Base-by-base conservation (phyloP, 345 rosid genomes). In the Citrus inodora region DNA sequence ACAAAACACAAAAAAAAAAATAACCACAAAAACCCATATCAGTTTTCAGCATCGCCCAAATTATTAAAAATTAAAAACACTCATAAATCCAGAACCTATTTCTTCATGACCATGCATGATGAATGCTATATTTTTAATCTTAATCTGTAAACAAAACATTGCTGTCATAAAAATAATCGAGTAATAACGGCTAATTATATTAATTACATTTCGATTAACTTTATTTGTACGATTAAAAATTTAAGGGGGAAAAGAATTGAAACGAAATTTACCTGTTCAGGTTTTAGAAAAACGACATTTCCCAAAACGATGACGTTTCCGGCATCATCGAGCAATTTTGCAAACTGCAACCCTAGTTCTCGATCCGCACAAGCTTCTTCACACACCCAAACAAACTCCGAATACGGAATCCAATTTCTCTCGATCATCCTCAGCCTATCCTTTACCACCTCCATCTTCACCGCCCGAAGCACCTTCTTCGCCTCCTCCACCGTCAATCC, bases 241-340 rank as follows among this genome's bases (percentile, higher is more conserved):
- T 3, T 11, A 46, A 1, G 5, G 16, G 38, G 48, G 3, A 16
- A 27, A 62, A 24, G 40, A 65, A 28, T 37, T 48, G 19, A 21
- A 60, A 8, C 46, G 53, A 7, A 65, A 75, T 82, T 65, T 85
- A 96, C 99, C 98, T 92, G 91, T 21, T 94, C 90, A 5, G 99
- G 97, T 68, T 80, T 83, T 40, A 97, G 85, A 71, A 92, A 86
- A 72, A 92, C 99, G 17, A 72, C 74, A 24, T 91, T 78, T 33
- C 98, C 94, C 55, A 94, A 21, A 4, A 97, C 92, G 77, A 97
- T 83, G 2, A 92, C 99, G 74, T 76, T 85, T 65, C 99, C 98
- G 0, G 97, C 90, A 71, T 94, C 93, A 51, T 94, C 98, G 0
- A 97, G 91, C 86, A 78, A 73, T 78, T 86, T 88, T 5, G 97